These are phyloP conservation scores for Pseudocercospora fijiensis DNA, from an alignment of 2,329 filamentous ascomycete genomes.

Conservation along the genomic window DNA sequence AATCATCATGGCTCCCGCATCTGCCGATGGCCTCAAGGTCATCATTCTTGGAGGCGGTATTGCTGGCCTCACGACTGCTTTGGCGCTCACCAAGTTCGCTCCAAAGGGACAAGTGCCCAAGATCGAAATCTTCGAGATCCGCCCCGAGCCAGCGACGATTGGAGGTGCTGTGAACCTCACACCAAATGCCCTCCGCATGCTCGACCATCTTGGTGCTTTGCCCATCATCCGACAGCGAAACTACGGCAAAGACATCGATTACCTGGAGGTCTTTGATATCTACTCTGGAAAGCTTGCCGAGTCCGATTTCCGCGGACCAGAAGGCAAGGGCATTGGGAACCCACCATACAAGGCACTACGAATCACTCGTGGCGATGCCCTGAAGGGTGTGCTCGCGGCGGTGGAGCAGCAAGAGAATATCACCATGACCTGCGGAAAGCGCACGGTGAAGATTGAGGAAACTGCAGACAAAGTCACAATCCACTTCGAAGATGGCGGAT, in stretches of 20 bases:
- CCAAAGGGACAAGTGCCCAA: conserved; percentile 39
- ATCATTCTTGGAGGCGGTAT: conserved; percentile 56
- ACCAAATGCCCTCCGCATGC: conserved; percentile 46
- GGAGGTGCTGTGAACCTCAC: conserved; percentile 51
- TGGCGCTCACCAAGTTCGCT: conserved; percentile 49
- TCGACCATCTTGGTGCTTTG: conserved; percentile 39
- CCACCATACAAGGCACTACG: conserved; percentile 47
- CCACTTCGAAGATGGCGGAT: conserved; percentile 40
- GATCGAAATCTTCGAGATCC: conserved; percentile 52
- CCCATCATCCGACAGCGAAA: conserved; percentile 41
- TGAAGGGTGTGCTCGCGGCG: conserved; percentile 45
- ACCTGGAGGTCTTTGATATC: conserved; percentile 48
- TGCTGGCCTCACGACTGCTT: conserved; percentile 52
- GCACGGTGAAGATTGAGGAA: conserved; percentile 44
- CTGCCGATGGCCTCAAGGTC: conserved; percentile 39
- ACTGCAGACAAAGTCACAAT: conserved; percentile 37
- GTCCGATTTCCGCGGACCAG: conserved; percentile 44
- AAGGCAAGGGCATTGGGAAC: conserved; percentile 46
- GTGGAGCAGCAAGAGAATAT: conserved; percentile 45
- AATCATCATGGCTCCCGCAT: conserved; percentile 32
- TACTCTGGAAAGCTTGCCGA: conserved; percentile 48
- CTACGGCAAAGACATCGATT: conserved; percentile 45
- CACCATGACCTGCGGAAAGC: conserved; percentile 45
- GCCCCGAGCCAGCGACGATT: conserved; percentile 47
- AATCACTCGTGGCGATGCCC: conserved; percentile 46